Evolutionary conservation across 148 eudicot genomes (phyloP), one percentile per base, ranked within the genome.

Genomic region (Persicaria tinctoria): DNA sequence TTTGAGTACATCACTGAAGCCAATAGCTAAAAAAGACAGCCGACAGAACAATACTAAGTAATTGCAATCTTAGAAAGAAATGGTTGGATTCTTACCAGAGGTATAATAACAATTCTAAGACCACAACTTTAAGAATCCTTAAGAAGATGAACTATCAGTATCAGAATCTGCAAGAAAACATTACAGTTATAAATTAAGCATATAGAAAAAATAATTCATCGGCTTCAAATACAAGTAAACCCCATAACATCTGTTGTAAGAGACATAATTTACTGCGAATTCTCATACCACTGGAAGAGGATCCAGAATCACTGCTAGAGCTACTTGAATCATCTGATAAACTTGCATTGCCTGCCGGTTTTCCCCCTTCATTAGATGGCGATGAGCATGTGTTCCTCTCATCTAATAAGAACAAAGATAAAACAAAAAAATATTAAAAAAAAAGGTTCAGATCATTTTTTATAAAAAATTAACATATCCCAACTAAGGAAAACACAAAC

Each of bases 271-370:
- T 10, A n/a, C 8, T 17, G 38, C 3, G 0, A 60, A 5, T 50
- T 60, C 66, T 8, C 66, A 16, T 60, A 60, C 66, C 66, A 60
- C 66, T 60, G 10, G 66, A 53, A 53, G 57, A 53, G 57, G 57
- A 53, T 53, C 13, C n/a, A 53, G 57, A 53, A 53, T 53, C 57
- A 60, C 66, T 60, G 38, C 66, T 60, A 60, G 66, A 60, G 66
- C 66, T 60, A 60, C 66, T 60, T 8, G 66, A 60, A 60, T 23
- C 66, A 60, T 60, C 38, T 7, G 66, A 60, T 60, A 23, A 4
- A 60, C 66, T 60, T n/a, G 17, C 66, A 60, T 17, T 60, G 66
- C 66, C 27, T 7, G 14, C 38, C 23, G 20, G 27, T 60, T 23
- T 23, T 60, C 38, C 66, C 18, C 38, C 66, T 60, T 60, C 53